These are phyloP conservation scores for Inga leiocalycina DNA, from an alignment of 306 rosid genomes.

Conservation along the genomic window DNA sequence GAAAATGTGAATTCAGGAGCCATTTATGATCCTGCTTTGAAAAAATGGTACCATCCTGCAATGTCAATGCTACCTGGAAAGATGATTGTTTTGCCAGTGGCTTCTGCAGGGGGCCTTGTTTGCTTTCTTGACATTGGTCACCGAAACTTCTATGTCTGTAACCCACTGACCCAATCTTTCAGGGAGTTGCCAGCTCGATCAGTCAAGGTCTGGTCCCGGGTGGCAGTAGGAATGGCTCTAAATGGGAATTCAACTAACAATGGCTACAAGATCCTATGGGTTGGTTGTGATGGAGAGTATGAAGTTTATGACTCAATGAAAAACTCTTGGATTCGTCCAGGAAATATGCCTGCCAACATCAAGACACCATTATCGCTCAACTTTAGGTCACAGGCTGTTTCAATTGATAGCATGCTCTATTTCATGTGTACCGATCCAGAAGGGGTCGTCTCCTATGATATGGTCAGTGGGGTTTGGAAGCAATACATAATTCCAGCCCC, in stretches of 20 bases:
- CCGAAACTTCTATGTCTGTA: constrained; percentile 79
- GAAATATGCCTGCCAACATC: constrained; percentile 53
- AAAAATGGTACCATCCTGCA: constrained; percentile 86
- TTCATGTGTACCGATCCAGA: constrained; percentile 79
- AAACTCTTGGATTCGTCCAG: constrained; percentile 74
- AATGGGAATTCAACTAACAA: constrained; percentile 50
- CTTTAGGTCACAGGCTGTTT: constrained; percentile 67
- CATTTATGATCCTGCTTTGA: constrained; percentile 83
- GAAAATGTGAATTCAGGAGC: constrained; percentile 77
- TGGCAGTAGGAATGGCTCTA: constrained; percentile 81
- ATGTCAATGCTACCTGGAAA: constrained; percentile 59
- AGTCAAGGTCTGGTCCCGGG: constrained; percentile 71
- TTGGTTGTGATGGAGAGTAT: constrained; percentile 79
- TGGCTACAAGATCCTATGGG: constrained; percentile 85
- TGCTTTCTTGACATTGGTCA: constrained; percentile 76
- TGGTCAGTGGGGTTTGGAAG: constrained; percentile 61
- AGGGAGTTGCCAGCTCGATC: constrained; percentile 86
- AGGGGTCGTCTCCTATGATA: constrained; percentile 67
- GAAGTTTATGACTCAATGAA: constrained; percentile 75
- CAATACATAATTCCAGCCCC: constrained; percentile 66
- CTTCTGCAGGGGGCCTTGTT: constrained; percentile 95
- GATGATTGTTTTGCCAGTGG: constrained; percentile 69
- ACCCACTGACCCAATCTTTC: constrained; percentile 84
- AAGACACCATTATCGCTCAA: constrained; percentile 60
- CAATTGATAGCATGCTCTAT: constrained; percentile 62